Evolutionary conservation across 2,329 filamentous ascomycete species (phyloP).

Genomic region (Hypoxylon sp.): DNA sequence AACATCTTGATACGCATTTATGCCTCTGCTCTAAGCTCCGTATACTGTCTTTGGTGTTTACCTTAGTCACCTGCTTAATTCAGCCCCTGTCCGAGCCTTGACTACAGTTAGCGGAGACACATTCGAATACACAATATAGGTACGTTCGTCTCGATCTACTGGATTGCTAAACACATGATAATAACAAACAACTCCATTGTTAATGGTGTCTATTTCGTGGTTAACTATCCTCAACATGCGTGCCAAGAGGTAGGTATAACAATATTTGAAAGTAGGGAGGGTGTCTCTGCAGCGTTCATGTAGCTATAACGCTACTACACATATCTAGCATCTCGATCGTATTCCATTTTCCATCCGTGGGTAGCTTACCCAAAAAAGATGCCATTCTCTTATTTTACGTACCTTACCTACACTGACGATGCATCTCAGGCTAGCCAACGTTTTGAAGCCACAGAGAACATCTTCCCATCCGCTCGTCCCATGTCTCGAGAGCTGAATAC

Average conservation of each 20-base stretch:
- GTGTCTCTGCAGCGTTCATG: not conserved
- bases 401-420: constrained; percentile 6
- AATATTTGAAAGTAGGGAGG: not conserved
- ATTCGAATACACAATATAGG: constrained; percentile 3
- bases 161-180: not conserved
- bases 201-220: not conserved
- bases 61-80: not conserved
- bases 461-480: constrained; percentile 31
- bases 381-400: not conserved
- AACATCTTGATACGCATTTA: too few species aligned
- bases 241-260: constrained; percentile 11
- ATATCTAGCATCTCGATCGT: constrained; percentile 22
- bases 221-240: not conserved
- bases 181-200: not conserved
- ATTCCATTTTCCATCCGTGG: constrained; percentile 1
- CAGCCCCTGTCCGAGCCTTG: constrained; percentile 1
- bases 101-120: constrained; percentile 6
- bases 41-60: not conserved
- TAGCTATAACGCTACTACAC: not conserved
- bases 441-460: constrained; percentile 34
- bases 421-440: constrained; percentile 33
- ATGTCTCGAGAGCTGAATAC: constrained; percentile 31
- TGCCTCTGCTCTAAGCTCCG: not conserved
- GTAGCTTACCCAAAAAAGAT: not conserved
- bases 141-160: constrained; percentile 5